Evolutionary conservation across 1,284 basidiomycete species (phyloP).

Genomic region (Malassezia obtusa): DNA sequence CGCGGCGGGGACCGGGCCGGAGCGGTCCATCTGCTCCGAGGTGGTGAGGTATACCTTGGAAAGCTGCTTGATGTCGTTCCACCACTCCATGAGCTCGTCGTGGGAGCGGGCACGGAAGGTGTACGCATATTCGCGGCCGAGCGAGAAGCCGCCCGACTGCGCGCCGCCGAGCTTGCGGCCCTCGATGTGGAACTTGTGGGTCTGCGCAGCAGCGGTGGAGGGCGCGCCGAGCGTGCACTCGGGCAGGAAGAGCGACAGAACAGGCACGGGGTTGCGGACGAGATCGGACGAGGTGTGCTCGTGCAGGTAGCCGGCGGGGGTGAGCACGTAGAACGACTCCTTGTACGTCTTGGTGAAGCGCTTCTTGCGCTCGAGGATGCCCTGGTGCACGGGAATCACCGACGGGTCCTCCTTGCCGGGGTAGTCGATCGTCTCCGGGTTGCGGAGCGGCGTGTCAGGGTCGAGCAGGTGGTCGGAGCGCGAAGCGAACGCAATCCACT

Average conservation of each 20-base stretch:
- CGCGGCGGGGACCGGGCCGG: conserved; percentile 83
- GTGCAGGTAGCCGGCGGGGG: conserved; percentile 89
- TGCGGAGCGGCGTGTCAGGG: conserved; percentile 70
- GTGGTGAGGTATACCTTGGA: conserved; percentile 91
- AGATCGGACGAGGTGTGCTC: conserved; percentile 78
- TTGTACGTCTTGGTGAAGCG: conserved; percentile 83
- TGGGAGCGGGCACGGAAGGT: conserved; percentile 79
- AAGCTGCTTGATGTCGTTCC: conserved; percentile 96
- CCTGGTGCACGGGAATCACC: conserved; percentile 77
- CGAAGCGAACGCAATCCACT: conserved; percentile 93
- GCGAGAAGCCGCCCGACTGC: conserved; percentile 58
- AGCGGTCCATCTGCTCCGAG: conserved; percentile 83
- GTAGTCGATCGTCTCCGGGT: conserved; percentile 62
- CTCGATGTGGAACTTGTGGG: conserved; percentile 97
- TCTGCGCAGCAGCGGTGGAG: conserved; percentile 60
- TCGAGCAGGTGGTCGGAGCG: conserved; percentile 91
- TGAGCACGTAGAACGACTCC: conserved; percentile 72
- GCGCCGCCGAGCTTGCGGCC: conserved; percentile 65
- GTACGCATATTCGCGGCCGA: conserved; percentile 61
- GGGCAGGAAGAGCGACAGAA: conserved; percentile 84
- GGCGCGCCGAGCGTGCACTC: conserved; percentile 92
- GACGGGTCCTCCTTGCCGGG: conserved; percentile 87
- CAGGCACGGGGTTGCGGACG: conserved; percentile 56
- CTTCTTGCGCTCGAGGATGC: conserved; percentile 90
- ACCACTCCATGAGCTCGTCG: conserved; percentile 99